Evolutionary conservation across 192 early-diverging fungal genomes (phyloP).

Genomic region (Polychytrium aggregatum): DNA sequence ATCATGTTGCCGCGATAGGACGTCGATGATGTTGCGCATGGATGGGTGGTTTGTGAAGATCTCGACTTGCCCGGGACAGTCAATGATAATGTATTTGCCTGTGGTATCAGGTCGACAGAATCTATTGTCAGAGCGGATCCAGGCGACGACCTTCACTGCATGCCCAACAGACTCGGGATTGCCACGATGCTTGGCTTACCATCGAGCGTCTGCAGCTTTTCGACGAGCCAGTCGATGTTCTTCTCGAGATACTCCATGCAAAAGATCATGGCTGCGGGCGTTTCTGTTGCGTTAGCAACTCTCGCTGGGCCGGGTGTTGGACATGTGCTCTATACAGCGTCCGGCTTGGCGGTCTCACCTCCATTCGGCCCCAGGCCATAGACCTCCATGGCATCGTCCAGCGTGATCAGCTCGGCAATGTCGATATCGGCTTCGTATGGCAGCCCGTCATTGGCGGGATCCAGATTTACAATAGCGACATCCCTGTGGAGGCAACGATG

Average conservation of each 20-base stretch:
- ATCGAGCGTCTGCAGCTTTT: too few relatives aligned
- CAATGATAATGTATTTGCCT: conserved; percentile 48
- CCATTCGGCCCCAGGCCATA: conserved; percentile 47
- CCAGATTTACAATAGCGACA: conserved; percentile 40
- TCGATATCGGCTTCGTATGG: conserved; percentile 39
- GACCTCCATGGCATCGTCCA: conserved; percentile 40
- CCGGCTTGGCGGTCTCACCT: too few relatives aligned
- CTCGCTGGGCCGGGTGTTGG: too few relatives aligned
- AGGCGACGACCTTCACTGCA: too few relatives aligned
- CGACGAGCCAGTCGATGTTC: conserved; percentile 46
- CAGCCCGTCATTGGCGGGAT: conserved; percentile 48
- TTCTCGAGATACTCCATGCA: conserved; percentile 54
- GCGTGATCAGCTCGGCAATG: conserved; percentile 38
- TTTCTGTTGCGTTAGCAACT: too few relatives aligned
- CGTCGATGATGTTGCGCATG: conserved; percentile 63
- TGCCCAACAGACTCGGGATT: too few relatives aligned
- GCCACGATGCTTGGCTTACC: too few relatives aligned
- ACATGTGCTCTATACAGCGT: too few relatives aligned
- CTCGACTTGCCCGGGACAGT: conserved; percentile 51
- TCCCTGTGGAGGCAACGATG: conserved; percentile 3
- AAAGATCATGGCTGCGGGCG: conserved; percentile 34
- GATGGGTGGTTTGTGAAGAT: conserved; percentile 57
- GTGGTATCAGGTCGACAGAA: not conserved
- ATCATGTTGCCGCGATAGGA: conserved; percentile 51
- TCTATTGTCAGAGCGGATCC: too few relatives aligned